Conservation (phyloP, 805 yeast genomes). For the Kockiozyma suomiensis region DNA sequence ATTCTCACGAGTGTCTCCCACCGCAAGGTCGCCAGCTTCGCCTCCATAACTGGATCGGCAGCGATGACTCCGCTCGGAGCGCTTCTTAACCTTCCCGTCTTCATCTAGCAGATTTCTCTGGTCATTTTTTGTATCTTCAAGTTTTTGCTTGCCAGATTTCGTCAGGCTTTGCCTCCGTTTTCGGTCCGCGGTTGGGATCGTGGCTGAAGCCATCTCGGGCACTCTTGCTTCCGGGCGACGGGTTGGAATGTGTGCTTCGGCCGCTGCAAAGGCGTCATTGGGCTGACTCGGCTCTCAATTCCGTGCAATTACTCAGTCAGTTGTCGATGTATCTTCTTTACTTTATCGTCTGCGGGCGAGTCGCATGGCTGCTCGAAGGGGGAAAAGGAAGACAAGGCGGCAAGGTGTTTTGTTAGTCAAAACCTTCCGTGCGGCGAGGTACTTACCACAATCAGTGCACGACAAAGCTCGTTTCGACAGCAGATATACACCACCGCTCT, state of each 20-base stretch:
- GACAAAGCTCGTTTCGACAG: too few species aligned
- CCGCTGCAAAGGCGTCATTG: slow-evolving; percentile 1
- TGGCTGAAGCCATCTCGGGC: slow-evolving; percentile 1
- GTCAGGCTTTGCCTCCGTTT: neutral
- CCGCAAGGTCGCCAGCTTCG: neutral
- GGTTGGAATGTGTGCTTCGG: neutral
- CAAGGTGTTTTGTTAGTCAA: neutral
- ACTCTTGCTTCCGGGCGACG: neutral
- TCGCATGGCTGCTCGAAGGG: neutral
- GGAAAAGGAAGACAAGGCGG: neutral
- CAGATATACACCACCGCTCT: too few species aligned
- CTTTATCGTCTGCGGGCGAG: neutral
- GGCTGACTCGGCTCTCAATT: neutral
- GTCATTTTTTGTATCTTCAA: neutral
- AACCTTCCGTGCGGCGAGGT: too few species aligned
- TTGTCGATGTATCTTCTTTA: neutral
- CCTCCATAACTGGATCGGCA: neutral
- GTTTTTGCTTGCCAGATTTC: neutral
- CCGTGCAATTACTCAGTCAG: neutral
- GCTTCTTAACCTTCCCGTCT: neutral
- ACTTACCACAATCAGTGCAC: neutral
- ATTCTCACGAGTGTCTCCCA: slow-evolving; percentile 3
- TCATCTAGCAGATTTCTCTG: neutral
- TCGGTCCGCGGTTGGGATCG: neutral
- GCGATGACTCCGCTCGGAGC: slow-evolving; percentile 6